Evolutionary conservation across 495 filamentous ascomycete species (phyloP), one percentile per base, ranked within the genome.

Genomic region (Astrothelium macrocarpum): DNA sequence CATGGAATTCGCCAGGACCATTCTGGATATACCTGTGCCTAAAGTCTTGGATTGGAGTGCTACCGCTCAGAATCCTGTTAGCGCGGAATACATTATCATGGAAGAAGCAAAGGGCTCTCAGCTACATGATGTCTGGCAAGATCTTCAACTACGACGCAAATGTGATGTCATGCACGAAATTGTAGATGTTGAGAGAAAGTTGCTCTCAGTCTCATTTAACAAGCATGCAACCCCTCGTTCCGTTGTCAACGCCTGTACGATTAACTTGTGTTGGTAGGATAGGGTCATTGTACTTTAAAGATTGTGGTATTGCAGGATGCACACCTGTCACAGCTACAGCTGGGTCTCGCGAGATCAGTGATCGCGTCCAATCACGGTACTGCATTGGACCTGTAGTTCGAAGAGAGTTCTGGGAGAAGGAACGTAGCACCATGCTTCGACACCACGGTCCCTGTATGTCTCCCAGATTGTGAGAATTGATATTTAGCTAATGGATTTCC

Each of bases 371-470:
- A 42, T 56, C 59, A 31, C 26, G 46, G 18, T 66, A 43, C 42
- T 63, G 23, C 61, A 66, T 66, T 31, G 65, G 65, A 23, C 65
- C 65, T 1, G 49, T 42, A 9, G 39, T 42, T 56, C 61, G 31
- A 60, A 63, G 61, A 49, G 61, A 66, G 26, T 64, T 66, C 53
- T 66, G 53, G 46, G 60, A 59, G 43, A 66, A 66, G 26, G 46
- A 64, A 53, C 45, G 61, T 12, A 59, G 32, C n/a, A 32, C 59
- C 3, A 63, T 66, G 65, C 25, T 14, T 34, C 61, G 43, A 46
- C 49, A 63, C 26, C 65, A 64, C 23, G 65, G 65, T 32, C 65
- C 65, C 31, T 66, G 61, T 63, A 60, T 39, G 43, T 34, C 31
- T 62, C 45, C 49, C 16, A 56, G 0, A 43, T 36, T 2, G 12